Base-by-base conservation (phyloP, 305 asterid genomes). In the Fraxinus albicans region DNA sequence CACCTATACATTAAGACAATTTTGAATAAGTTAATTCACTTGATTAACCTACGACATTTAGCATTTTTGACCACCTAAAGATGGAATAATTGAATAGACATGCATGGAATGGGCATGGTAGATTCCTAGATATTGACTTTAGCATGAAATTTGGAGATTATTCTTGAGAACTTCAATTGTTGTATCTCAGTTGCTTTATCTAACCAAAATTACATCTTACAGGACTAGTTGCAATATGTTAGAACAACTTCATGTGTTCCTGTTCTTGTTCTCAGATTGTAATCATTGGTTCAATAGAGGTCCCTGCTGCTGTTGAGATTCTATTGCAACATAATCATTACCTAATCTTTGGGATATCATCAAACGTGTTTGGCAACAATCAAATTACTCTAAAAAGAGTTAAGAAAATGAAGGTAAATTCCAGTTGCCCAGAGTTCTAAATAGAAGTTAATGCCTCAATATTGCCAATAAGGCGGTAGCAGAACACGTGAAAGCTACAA, bases 1-100 rank as follows among this genome's bases (percentile, higher is more conserved):
- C 76, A 70, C 70, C 29, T 34, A 67, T 38, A 79, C 84, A 29
- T 63, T 38, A 76, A 82, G 76, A 58, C 27, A 74, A 67, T 29
- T 47, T 80, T 72, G 8, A 55, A 55, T n/a, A 55, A 55, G 67
- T 63, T 23, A 8, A 23, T 63, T 63, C 72, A 23, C 31, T 63
- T 63, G 34, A 23, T 63, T 63, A 23, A 63, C 33, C 67, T 55
- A 55, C 19, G 67, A 63, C 15, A 63, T 23, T 63, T 63, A 23
- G 72, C 72, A 63, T 63, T 63, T 21, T 21, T 63, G 72, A 21
- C 17, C 72, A 21, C 34, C 34, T 8, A 63, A 21, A 63, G 27
- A 63, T 0, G 13, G 17, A 63, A 63, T 63, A 63, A 63, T 63
- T n/a, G 27, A n/a, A 55, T 55, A 55, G 25, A 55, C 8, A 19